Evolutionary conservation across 1,139 yeast genomes (phyloP).

Genomic region (Saccharomyces pastorianus): DNA sequence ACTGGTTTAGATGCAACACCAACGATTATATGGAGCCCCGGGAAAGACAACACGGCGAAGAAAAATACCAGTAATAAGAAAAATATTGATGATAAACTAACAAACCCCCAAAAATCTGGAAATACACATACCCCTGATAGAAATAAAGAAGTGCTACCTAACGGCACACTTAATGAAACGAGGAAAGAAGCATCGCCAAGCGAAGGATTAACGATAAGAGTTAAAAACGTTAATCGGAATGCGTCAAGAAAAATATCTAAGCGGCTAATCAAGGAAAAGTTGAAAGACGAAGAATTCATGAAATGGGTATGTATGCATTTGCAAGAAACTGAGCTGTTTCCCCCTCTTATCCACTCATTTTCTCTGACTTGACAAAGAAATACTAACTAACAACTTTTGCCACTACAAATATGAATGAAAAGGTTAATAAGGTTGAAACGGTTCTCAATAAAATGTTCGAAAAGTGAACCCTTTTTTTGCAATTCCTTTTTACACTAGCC

Average conservation of each 20-base stretch:
- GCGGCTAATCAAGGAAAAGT: conserved; percentile 16
- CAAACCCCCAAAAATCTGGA: not conserved
- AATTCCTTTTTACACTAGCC: not conserved
- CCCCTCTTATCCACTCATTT: too few relatives aligned
- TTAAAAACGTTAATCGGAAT: not conserved
- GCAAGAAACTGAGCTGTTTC: too few relatives aligned
- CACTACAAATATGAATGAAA: not conserved
- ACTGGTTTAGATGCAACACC: not conserved
- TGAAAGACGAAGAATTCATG: conserved; percentile 24
- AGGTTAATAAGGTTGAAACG: conserved; percentile 11
- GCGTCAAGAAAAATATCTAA: conserved; percentile 15
- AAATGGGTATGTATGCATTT: conserved; percentile 23
- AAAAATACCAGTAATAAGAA: not conserved
- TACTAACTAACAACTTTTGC: not conserved
- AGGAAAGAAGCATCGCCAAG: not conserved
- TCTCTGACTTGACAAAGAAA: not conserved
- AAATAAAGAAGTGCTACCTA: not conserved
- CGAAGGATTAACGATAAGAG: not conserved
- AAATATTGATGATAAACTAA: not conserved
- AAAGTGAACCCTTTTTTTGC: not conserved
- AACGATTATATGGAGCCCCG: not conserved
- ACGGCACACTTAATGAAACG: not conserved
- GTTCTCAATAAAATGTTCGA: conserved; percentile 7
- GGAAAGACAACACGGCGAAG: not conserved
- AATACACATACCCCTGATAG: not conserved